A percentile compares a stretch with the other conserved stretches of the same genome.
These are phyloP conservation scores for Ophiocordyceps australis DNA, from an alignment of 2,329 filamentous ascomycete genomes.

Conservation along the genomic window DNA sequence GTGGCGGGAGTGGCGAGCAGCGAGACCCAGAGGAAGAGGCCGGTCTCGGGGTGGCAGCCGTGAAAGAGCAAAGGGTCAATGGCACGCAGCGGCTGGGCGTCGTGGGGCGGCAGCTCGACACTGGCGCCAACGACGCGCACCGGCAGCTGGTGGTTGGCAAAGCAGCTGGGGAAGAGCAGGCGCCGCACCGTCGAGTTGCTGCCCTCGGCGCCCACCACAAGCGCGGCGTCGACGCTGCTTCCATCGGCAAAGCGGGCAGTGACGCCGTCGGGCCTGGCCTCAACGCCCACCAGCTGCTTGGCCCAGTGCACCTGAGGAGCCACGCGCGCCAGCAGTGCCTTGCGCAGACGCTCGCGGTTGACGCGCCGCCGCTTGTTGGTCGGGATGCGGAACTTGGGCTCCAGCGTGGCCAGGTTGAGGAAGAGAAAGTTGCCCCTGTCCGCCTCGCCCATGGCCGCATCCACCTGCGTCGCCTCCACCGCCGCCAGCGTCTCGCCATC, in stretches of 20 bases:
- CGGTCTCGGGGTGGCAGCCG: slow-evolving; percentile 29
- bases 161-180: slow-evolving; percentile 12
- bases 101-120: slow-evolving; percentile 16
- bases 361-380: slow-evolving; percentile 16
- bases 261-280: slow-evolving; percentile 7
- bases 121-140: slow-evolving; percentile 18
- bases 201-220: slow-evolving; percentile 22
- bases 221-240: slow-evolving; percentile 10
- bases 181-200: slow-evolving; percentile 16
- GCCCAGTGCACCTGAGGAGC: slow-evolving; percentile 11
- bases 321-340: slow-evolving; percentile 11
- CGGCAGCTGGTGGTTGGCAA: slow-evolving; percentile 15
- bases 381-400: slow-evolving; percentile 18
- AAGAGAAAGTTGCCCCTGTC: slow-evolving; percentile 20
- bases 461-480: slow-evolving; percentile 11
- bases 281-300: slow-evolving; percentile 11
- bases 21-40: slow-evolving; percentile 30
- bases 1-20: slow-evolving; percentile 21
- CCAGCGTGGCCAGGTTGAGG: slow-evolving; percentile 18
- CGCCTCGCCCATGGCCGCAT: slow-evolving; percentile 18
- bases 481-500: slow-evolving; percentile 6
- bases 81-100: slow-evolving; percentile 18
- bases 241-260: slow-evolving; percentile 14
- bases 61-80: slow-evolving; percentile 37
- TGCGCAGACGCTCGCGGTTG: slow-evolving; percentile 15